These are phyloP conservation scores for Populus euphratica DNA, from an alignment of 345 rosid genomes.

Conservation along the genomic window DNA sequence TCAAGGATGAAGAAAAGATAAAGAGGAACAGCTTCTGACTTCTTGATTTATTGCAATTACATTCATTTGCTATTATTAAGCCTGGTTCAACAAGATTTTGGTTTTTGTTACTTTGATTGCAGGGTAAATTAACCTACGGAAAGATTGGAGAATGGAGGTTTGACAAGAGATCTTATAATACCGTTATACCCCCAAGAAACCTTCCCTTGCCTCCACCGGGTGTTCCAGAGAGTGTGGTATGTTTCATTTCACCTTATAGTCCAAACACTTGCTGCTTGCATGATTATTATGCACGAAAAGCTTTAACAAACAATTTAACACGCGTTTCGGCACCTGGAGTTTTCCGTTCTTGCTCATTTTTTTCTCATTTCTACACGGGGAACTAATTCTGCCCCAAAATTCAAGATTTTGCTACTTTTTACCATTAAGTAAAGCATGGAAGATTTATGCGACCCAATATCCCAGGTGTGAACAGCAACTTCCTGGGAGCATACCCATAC, in stretches of 20 bases:
- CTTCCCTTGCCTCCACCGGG: slow-evolving; percentile 93
- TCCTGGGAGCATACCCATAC: not conserved
- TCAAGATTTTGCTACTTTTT: not conserved
- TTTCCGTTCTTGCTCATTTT: not conserved
- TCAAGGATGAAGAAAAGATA: not conserved
- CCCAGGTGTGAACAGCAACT: not conserved
- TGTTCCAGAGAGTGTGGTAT: slow-evolving; percentile 93
- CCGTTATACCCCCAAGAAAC: slow-evolving; percentile 64
- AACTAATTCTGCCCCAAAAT: not conserved
- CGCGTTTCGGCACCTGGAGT: not conserved
- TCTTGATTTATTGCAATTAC: slow-evolving; percentile 6
- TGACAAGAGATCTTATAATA: slow-evolving; percentile 76
- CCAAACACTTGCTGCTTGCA: not conserved
- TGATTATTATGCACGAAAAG: not conserved
- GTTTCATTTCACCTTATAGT: slow-evolving; percentile 20
- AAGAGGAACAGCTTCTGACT: slow-evolving; percentile 2
- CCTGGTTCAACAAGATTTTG: not conserved
- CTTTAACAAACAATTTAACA: not conserved
- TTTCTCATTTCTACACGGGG: not conserved
- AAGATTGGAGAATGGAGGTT: slow-evolving; percentile 96
- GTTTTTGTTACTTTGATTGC: slow-evolving; percentile 17
- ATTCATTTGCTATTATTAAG: not conserved
- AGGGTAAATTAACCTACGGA: slow-evolving; percentile 88
- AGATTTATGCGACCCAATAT: not conserved
- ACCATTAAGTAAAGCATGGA: not conserved